Conservation (phyloP, 257 asterid species). For the Fraxinus quadrangulata region DNA sequence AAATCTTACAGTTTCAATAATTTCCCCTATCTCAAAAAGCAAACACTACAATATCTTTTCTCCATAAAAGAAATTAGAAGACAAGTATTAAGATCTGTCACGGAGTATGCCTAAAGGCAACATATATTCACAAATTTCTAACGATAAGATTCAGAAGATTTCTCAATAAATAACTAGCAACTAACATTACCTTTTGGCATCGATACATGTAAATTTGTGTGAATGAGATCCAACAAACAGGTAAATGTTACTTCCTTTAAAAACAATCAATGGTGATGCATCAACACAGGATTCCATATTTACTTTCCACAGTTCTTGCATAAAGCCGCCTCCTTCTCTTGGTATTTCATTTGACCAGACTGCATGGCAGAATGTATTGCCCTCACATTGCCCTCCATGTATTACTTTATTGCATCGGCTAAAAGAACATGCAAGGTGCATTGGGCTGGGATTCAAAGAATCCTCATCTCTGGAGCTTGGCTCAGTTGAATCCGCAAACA, state of each 20-base stretch:
- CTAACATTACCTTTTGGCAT: constrained; percentile 65
- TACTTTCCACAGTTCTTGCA: constrained; percentile 72
- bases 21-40: neutral
- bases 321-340: constrained; percentile 45
- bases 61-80: neutral
- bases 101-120: constrained; percentile 14
- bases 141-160: constrained; percentile 18
- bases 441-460: constrained; percentile 35
- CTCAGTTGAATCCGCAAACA: constrained; percentile 23
- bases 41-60: neutral
- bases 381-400: constrained; percentile 49
- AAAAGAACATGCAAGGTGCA: constrained; percentile 58
- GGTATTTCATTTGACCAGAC: constrained; percentile 42
- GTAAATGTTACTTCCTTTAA: constrained; percentile 49
- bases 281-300: constrained; percentile 85
- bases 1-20: neutral
- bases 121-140: neutral
- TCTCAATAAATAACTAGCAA: constrained; percentile 11
- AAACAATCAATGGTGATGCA: constrained; percentile 89
- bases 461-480: constrained; percentile 29
- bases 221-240: constrained; percentile 91
- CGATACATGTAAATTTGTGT: constrained; percentile 66
- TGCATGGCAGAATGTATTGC: constrained; percentile 32
- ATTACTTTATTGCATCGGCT: constrained; percentile 75
- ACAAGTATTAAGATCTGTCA: constrained; percentile 1